Conservation (phyloP, 306 rosid species). For the Citrullus colocynthis region DNA sequence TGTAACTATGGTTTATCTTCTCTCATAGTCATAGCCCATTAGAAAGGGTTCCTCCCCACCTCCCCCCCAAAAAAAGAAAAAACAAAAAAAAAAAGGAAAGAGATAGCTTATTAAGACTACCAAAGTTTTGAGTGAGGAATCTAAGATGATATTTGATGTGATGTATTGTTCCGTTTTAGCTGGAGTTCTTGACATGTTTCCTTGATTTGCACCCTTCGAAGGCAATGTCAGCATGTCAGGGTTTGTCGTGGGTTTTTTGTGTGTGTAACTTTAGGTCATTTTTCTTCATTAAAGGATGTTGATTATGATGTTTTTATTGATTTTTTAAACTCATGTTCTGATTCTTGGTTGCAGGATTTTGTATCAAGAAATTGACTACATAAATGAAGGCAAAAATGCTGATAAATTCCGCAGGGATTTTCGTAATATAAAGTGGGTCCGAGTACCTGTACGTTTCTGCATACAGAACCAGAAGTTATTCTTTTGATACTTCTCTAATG, state of each 20-base stretch:
- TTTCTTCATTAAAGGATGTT: not conserved
- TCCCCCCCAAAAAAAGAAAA: no score
- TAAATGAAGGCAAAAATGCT: constrained; percentile 88
- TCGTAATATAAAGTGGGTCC: constrained; percentile 86
- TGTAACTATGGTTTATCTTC: no score
- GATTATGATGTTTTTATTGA: constrained; percentile 2
- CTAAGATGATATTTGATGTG: not conserved
- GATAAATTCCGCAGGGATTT: constrained; percentile 78
- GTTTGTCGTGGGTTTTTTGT: not conserved
- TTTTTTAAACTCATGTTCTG: not conserved
- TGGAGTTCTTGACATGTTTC: not conserved
- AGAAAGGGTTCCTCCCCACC: no score
- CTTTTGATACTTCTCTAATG: not conserved
- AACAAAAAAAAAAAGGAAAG: no score
- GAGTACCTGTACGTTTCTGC: constrained; percentile 76
- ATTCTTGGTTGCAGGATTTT: constrained; percentile 46
- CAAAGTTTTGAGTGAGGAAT: not conserved
- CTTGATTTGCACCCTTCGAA: not conserved
- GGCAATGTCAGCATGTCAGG: not conserved
- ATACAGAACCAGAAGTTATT: constrained; percentile 13
- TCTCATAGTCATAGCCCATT: no score
- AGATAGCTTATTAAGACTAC: not conserved
- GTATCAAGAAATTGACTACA: constrained; percentile 87
- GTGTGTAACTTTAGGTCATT: not conserved
- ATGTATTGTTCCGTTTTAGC: not conserved